phyloP scores from a whole-genome alignment of 2,329 filamentous ascomycete genomes.

The Calonectria pseudoreteaudii region DNA sequence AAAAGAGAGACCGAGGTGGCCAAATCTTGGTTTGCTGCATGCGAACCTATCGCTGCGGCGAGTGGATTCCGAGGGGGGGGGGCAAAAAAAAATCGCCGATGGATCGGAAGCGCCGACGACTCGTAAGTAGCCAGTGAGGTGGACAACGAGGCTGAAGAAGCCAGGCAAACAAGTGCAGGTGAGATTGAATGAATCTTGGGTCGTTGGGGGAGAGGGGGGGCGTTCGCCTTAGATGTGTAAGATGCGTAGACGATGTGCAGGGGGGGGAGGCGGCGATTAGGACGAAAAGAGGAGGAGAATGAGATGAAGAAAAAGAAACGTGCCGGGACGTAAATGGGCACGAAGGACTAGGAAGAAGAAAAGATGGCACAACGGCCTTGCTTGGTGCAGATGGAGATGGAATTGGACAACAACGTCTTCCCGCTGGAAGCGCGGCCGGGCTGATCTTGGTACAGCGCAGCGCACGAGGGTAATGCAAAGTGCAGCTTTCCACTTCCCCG shows the following conservation, averaged over 20 bases:
- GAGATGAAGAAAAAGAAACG: constrained; percentile 4
- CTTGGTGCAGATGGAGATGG: neutral
- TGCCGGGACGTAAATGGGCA: neutral
- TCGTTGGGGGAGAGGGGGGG: constrained; percentile 4
- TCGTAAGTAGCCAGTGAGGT: neutral
- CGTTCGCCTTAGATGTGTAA: neutral
- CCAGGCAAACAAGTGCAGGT: constrained; percentile 28
- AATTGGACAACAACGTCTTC: constrained; percentile 13
- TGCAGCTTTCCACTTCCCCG: constrained; percentile 4
- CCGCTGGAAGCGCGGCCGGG: constrained; percentile 19
- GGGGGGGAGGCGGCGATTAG: neutral
- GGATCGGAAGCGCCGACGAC: constrained; percentile 14
- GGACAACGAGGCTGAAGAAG: neutral
- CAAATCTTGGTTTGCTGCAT: constrained; percentile 19
- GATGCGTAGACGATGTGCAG: neutral
- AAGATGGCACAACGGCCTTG: constrained; percentile 2
- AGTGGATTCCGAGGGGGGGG: constrained; percentile 23
- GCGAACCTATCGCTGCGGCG: constrained; percentile 29
- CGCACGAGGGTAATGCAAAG: neutral
- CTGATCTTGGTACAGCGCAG: neutral
- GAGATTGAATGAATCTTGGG: constrained; percentile 9
- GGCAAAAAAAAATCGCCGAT: constrained; percentile 21
- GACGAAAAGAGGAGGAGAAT: neutral
- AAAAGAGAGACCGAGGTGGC: constrained; percentile 21
- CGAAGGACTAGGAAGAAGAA: neutral